Base-by-base conservation (phyloP, 2,329 filamentous ascomycete species). In the Pseudogymnoascus verrucosus region DNA sequence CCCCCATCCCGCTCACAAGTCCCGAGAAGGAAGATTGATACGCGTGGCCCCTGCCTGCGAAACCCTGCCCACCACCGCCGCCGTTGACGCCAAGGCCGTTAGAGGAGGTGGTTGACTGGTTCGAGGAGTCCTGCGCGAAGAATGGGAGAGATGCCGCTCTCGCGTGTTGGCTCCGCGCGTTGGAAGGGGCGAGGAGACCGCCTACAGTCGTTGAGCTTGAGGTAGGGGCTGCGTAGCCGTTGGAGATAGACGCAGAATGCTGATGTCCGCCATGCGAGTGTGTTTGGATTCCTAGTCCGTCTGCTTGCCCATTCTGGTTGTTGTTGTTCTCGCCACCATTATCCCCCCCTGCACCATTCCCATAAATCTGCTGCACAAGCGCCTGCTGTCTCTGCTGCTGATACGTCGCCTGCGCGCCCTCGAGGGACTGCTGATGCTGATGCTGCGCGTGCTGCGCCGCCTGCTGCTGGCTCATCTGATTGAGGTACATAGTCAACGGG, bases 401-500 rank as follows among this genome's bases (percentile, higher is more conserved):
- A 19, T 73, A 68, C 16, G 70, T 70, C 16, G 72, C 74, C 44
- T 76, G 74, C 16, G 16, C 16, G 7, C 40, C 40, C 6, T 73
- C 74, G 66, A 77, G 77, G 4, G 78, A 75, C 42, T 79, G 77
- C 64, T 79, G 76, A 54, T 78, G 74, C 62, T 75, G 75, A 64
- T 79, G 39, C 19, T 69, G 70, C 37, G 73, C 71, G 66, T 91
- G 89, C 68, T 93, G 89, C 60, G 86, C 83, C 67, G 90, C 88
- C 14, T 85, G 83, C 71, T 89, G 86, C 66, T 88, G 84, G 21
- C 87, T 87, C 28, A 93, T 85, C 72, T 96, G 91, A 76, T 88
- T 93, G 65, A 97, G 83, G 74, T 97, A 98, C 85, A 97, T 87
- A 23, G 93, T 96, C 74, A 98, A 77, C 0, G 93, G 93, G 75